Base-by-base conservation (phyloP, 1,284 basidiomycete species). In the Fistulinella cinereoalba region DNA sequence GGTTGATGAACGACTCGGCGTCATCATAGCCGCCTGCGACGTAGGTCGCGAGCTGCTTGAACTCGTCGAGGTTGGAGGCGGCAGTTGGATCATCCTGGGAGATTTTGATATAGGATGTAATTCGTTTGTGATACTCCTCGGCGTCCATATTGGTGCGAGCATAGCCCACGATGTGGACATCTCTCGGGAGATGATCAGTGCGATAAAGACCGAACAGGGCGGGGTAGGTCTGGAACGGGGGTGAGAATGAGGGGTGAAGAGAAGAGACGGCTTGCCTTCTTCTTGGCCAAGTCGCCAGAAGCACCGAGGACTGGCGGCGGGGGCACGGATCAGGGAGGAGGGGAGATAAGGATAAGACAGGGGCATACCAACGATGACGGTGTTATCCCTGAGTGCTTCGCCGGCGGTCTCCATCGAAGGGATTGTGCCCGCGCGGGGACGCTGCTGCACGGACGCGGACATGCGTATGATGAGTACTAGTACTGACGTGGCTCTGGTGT, bases 271-370 rank as follows among this genome's bases (percentile, higher is more conserved):
- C 70, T 41, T 42, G 89, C 94, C 82, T 99, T 99, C 78, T 99
- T 99, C 87, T 97, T 97, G 51, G 96, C 97, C 42, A 99, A 79
- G 77, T 99, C 96, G 43, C 96, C 96, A 49, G 92, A 97, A 19
- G 96, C 96, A 51, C 97, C 97, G 51, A 97, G 83, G 47, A 99
- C 96, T 94, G 39, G 38, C 15, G 10, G 61, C 27, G 41, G 42
- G 15, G 44, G 15, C 41, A 15, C 21, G 43, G 48, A 60, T 41
- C 44, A 61, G 53, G 54, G 45, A 28, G 25, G 42, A 37, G 34
- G 29, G 10, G 19, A 31, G 46, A 49, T 43, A 54, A 46, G 23
- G 28, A 16, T 21, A 32, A 47, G 45, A 57, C 53, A 51, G 50
- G 51, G 51, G 57, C 80, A 59, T 52, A 88, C 90, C 90, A 65